These are phyloP conservation scores for Cyclostephanos tholiformis DNA, from an alignment of 108 stramenopile genomes.

Conservation along the genomic window DNA sequence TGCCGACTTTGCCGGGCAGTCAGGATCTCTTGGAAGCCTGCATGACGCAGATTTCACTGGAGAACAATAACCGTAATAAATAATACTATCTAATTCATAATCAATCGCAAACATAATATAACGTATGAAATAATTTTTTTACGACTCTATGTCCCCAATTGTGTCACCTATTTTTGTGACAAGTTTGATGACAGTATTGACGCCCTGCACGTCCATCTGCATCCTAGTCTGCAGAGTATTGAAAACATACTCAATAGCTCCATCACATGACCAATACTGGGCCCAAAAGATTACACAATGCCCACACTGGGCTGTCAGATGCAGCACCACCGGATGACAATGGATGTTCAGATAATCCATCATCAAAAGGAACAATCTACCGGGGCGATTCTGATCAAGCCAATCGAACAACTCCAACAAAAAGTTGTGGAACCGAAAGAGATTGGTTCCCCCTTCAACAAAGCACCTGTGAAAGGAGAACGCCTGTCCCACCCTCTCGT, in stretches of 20 bases:
- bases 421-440: conserved; percentile 5
- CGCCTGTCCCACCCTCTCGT: too few species aligned
- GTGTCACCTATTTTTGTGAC: neutral
- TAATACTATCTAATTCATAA: neutral
- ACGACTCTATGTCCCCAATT: neutral
- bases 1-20: too few species aligned
- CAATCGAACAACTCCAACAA: neutral
- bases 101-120: neutral
- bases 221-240: too few species aligned
- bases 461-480: too few species aligned
- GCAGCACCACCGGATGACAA: too few species aligned
- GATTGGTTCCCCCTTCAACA: too few species aligned
- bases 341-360: conserved; percentile 26
- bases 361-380: conserved; percentile 5
- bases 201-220: neutral
- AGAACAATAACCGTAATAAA: too few species aligned
- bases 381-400: conserved; percentile 3
- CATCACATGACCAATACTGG: conserved; percentile 18
- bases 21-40: too few species aligned
- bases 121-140: neutral
- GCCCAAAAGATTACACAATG: conserved; percentile 6
- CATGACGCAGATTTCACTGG: too few species aligned
- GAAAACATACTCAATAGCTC: conserved; percentile 24
- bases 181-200: neutral
- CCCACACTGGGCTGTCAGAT: neutral